Percentiles rank a stretch among this genome's conserved stretches.
phyloP scores from a whole-genome alignment of 257 asterid species.

The Nicotiana sylvestris region DNA sequence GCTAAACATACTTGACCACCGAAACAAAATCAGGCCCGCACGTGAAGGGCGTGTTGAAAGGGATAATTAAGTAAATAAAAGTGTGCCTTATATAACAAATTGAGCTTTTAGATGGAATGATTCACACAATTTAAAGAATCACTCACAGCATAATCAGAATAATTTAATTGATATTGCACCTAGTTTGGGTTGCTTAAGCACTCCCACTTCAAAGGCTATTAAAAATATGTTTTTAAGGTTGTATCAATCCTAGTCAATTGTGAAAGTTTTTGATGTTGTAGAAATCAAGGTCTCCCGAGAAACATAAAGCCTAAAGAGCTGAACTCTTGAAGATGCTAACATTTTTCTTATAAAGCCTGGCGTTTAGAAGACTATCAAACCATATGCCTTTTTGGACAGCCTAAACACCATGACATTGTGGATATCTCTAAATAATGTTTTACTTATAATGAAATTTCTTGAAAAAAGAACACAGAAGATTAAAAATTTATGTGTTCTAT shows the following conservation, averaged over 20 bases:
- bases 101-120: background rate
- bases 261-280: background rate
- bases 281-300: background rate
- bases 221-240: background rate
- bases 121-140: background rate
- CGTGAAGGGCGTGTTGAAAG: background rate
- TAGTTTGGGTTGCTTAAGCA: background rate
- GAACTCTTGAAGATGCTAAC: background rate
- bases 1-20: background rate
- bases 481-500: background rate
- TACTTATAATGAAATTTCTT: background rate
- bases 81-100: background rate
- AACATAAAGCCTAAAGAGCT: background rate
- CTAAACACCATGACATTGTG: background rate
- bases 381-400: conserved; percentile 10
- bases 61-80: background rate
- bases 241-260: background rate
- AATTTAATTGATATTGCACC: background rate
- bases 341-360: background rate
- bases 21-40: background rate
- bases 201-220: background rate
- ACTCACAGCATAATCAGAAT: background rate
- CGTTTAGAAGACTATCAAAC: background rate
- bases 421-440: background rate
- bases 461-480: background rate